Conservation (phyloP, 495 filamentous ascomycete species). For the Neurospora terricola region DNA sequence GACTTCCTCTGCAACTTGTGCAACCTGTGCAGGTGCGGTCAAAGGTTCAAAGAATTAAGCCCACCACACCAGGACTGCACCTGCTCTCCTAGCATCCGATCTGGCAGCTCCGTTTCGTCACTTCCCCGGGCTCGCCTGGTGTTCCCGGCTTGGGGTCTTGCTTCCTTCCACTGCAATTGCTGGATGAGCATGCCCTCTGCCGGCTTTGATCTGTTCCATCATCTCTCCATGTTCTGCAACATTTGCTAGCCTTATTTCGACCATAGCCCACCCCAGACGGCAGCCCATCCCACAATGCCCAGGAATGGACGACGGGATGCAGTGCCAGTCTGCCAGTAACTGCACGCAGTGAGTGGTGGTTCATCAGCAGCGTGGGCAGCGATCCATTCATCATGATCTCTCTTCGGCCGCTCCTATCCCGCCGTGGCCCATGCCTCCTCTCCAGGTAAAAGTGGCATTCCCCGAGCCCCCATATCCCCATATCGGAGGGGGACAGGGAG, state of each 20-base stretch:
- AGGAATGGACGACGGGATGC: not conserved
- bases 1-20: not conserved
- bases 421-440: not conserved
- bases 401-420: not conserved
- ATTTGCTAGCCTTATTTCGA: not conserved
- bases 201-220: not conserved
- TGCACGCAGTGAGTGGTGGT: not conserved
- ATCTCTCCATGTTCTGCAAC: not conserved
- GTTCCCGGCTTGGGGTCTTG: not conserved
- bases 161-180: not conserved
- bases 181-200: not conserved
- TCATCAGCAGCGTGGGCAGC: not conserved
- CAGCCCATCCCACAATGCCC: not conserved
- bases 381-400: not conserved
- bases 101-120: conserved; percentile 20
- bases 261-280: not conserved
- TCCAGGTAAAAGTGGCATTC: not conserved
- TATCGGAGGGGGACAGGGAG: not conserved
- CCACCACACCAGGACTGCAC: not conserved
- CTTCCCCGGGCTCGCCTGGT: conserved; percentile 8
- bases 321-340: not conserved
- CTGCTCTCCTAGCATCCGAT: conserved; percentile 4
- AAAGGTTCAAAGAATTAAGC: not conserved
- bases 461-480: not conserved
- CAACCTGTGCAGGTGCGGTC: not conserved